Conservation (phyloP, 2,329 filamentous ascomycete genomes). For the Lomentospora prolificans region DNA sequence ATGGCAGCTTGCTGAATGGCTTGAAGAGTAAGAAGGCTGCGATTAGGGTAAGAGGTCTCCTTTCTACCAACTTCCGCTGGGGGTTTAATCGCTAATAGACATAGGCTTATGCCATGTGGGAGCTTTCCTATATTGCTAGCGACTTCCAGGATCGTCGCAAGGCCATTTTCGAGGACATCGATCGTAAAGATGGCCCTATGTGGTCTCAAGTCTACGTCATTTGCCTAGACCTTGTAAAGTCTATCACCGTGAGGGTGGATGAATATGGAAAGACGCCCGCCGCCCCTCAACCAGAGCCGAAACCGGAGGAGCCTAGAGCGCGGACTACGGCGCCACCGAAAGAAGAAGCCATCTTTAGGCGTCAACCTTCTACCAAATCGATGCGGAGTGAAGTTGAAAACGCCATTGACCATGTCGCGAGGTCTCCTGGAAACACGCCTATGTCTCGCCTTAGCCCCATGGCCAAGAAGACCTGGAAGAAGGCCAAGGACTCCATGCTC, state of each 20-base stretch:
- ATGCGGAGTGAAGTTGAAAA: constrained; percentile 36
- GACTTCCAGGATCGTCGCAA: constrained; percentile 66
- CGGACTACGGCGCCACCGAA: constrained; percentile 30
- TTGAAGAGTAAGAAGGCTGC: constrained; percentile 74
- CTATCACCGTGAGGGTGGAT: constrained; percentile 58
- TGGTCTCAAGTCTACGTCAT: constrained; percentile 69
- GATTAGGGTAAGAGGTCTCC: constrained; percentile 45
- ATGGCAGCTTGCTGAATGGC: constrained; percentile 77
- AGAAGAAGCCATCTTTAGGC: constrained; percentile 35
- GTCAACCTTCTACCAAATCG: constrained; percentile 23
- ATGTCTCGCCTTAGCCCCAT: constrained; percentile 38
- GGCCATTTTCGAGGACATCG: constrained; percentile 78
- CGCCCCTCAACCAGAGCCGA: constrained; percentile 21
- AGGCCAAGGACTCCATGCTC: constrained; percentile 37
- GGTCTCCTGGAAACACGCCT: constrained; percentile 38
- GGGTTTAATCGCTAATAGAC: constrained; percentile 15
- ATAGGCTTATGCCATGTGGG: constrained; percentile 81
- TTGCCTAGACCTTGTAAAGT: constrained; percentile 60
- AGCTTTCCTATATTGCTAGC: constrained; percentile 70
- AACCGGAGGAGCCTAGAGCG: constrained; percentile 21
- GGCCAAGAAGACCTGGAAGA: constrained; percentile 38
- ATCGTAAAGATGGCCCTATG: constrained; percentile 66
- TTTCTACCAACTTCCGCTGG: neutral
- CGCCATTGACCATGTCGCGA: constrained; percentile 30
- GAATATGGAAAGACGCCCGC: constrained; percentile 39